Evolutionary conservation across 805 yeast genomes (phyloP).

Genomic region (Hanseniaspora nectarophila): DNA sequence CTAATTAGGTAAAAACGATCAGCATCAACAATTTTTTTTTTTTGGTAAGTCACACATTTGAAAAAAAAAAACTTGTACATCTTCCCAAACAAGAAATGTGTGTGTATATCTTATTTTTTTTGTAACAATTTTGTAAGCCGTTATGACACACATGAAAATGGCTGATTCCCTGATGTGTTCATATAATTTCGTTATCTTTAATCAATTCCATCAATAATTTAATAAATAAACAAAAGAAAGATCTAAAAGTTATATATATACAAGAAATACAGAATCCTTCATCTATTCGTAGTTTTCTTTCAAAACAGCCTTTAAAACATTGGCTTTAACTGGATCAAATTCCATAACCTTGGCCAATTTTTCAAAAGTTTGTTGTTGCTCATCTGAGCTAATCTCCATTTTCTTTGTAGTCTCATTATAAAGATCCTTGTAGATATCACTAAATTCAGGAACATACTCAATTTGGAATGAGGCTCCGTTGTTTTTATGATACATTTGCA

Average conservation of each 20-base stretch:
- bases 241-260: neutral
- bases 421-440: conserved; percentile 21
- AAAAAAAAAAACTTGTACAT: no score
- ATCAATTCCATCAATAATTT: neutral
- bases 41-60: neutral
- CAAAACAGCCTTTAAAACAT: conserved; percentile 39
- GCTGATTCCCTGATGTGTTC: no score
- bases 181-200: no score
- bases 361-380: conserved; percentile 36
- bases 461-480: conserved; percentile 30
- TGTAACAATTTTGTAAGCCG: no score
- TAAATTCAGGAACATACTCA: conserved; percentile 26
- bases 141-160: no score
- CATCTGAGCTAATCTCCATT: conserved; percentile 34
- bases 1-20: neutral
- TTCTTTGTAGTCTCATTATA: conserved; percentile 23
- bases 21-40: no score
- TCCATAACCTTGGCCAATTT: conserved; percentile 36
- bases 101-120: no score
- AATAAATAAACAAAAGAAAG: no score
- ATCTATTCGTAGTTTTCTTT: conserved; percentile 36
- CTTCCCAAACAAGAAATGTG: no score
- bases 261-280: neutral
- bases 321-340: conserved; percentile 26
- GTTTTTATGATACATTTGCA: conserved; percentile 38